Evolutionary conservation across 148 eudicot genomes (phyloP), one percentile per base, ranked within the genome.

Genomic region (Rheum nobile): DNA sequence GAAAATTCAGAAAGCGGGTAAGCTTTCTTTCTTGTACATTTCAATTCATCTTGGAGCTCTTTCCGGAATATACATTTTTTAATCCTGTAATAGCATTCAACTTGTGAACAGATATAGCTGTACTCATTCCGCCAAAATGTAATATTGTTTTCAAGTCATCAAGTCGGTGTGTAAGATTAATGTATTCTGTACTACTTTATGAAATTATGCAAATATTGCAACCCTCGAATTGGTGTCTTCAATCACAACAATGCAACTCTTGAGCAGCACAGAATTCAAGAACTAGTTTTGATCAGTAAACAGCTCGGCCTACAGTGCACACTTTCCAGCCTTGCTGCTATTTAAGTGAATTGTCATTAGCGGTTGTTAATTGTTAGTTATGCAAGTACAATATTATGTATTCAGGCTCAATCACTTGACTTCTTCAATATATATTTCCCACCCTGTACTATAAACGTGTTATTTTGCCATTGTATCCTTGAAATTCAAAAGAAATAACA

Each of bases 21-120:
- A 32, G n/a, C 38, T 34, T 32, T 32, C 70, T 31, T 32, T 32
- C 70, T 31, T 32, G 70, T 34, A 65, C 70, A 32, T 21, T 32
- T 65, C 41, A 6, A 65, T 65, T 65, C 70, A 65, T 65, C 21
- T 3, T 4, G 39, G 70, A 65, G 41, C 70, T 65, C 34, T 28
- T 32, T 65, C 41, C 22, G 32, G 39, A 61, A 61, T 35, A 61
- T 61, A 61, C 61, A 54, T 54, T 54, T 22, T 7, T 54, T 7
- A 3, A 65, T 34, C 67, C 39, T 65, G 70, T 32, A 31, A 32
- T 65, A 29, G 0, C 70, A 65, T 65, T 31, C 39, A 65, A 65
- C 70, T 65, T 65, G 41, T 31, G 67, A 59, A 11, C 67, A 65
- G 31, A 32, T 65, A 14, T 65, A n/a, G 70, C n/a, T 63, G 38